Base-by-base conservation (phyloP, 2,329 filamentous ascomycete genomes). In the Fusarium guadeloupense region DNA sequence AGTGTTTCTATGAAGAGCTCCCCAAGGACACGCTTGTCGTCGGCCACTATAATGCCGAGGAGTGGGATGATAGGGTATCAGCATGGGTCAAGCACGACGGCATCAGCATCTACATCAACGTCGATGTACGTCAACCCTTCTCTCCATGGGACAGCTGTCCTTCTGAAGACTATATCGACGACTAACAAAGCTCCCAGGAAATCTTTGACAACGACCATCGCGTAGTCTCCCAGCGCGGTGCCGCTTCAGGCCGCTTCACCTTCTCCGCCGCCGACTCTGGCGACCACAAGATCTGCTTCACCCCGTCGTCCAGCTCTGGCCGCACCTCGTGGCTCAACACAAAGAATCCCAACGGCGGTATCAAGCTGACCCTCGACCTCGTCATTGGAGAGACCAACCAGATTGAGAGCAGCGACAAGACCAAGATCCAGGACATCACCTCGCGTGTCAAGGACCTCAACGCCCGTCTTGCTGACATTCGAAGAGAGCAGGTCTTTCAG, bases 1-100 rank as follows among this genome's bases (percentile, higher is more conserved):
- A 96, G 81, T 99, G 95, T 80, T 99, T 99, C 87, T 96, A 91
- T 80, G 95, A 99, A 81, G 94, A 98, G 78, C 85, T 99, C 56
- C 93, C 95, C 66, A 97, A 98, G 83, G 94, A 97, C 77, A 98
- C 95, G 13, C 81, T 99, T 54, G 94, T 99, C 51, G 93, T 97
- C 56, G 95, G 95, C 68, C 89, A 95, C 79, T 99, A 93, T 83
- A 87, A 84, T 50, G 92, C 92, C 44, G 89, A 95, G 77, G 90
- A 96, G 76, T 95, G 87, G 81, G 89, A 95, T 76, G 85, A 91
- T 54, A 80, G 88, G 67, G 79, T 82, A 53, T 85, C 86, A 67
- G 75, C 80, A 45, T 98, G 92, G 86, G 78, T 82, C 47, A 83
- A 89, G 72, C 91, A 95, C 75, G 83, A 88, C 63, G 89, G 89